Conservation (phyloP, 208 protist genomes). For the Leishmania martiniquensis region DNA sequence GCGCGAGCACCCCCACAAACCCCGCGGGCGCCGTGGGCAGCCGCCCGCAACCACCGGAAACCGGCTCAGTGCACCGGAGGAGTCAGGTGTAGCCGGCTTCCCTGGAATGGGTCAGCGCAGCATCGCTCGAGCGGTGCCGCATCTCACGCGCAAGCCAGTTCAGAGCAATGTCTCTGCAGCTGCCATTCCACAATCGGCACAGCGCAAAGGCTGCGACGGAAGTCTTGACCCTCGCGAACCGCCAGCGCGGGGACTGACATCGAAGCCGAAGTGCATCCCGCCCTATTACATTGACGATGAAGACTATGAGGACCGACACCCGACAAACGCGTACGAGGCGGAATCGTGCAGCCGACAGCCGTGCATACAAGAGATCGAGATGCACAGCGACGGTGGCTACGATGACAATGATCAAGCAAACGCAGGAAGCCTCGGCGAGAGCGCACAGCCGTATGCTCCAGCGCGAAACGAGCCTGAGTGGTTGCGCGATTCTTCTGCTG, state of each 20-base stretch:
- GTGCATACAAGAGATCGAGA: slow-evolving; percentile 27
- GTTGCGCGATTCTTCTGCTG: slow-evolving; percentile 3
- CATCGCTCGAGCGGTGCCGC: slow-evolving; percentile 16
- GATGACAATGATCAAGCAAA: background rate
- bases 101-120: slow-evolving; percentile 44
- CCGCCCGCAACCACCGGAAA: background rate
- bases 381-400: slow-evolving; percentile 19
- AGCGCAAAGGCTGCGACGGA: background rate
- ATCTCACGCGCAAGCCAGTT: slow-evolving; percentile 29
- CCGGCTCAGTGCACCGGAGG: slow-evolving; percentile 4
- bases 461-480: background rate
- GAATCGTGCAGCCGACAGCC: background rate
- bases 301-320: slow-evolving; percentile 27
- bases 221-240: background rate
- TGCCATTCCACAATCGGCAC: background rate
- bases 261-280: slow-evolving; percentile 5
- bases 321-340: background rate
- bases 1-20: slow-evolving; percentile 23
- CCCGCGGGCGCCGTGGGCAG: slow-evolving; percentile 16
- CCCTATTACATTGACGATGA: slow-evolving; percentile 12
- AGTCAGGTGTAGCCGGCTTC: slow-evolving; percentile 37
- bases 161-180: slow-evolving; percentile 40
- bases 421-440: too few relatives aligned
- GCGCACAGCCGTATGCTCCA: background rate
- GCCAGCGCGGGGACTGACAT: background rate